phyloP scores from a whole-genome alignment of 495 filamentous ascomycete species.

The Hyphodiscus hymeniophilus region DNA sequence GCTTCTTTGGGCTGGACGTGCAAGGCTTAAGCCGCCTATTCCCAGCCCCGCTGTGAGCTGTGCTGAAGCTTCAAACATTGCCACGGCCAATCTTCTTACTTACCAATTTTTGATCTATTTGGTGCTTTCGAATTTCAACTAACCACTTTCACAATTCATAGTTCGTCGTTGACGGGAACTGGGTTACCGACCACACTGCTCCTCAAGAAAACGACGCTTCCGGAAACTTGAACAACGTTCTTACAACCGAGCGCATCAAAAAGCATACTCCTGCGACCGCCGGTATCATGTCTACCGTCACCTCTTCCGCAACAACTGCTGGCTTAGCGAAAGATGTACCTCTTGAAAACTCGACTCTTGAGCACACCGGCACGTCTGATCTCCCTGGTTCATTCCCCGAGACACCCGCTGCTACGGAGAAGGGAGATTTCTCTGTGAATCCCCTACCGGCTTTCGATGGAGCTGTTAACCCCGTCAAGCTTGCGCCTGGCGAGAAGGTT shows the following conservation, averaged over 20 bases:
- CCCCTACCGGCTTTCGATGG: conserved; percentile 72
- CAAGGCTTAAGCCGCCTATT: conserved; percentile 9
- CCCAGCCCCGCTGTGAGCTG: conserved; percentile 16
- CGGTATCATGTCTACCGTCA: conserved; percentile 58
- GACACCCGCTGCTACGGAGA: conserved; percentile 49
- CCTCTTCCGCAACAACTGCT: conserved; percentile 68
- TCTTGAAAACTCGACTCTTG: conserved; percentile 36
- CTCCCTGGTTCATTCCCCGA: conserved; percentile 76
- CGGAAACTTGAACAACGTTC: conserved; percentile 83
- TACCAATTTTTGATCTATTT: background rate
- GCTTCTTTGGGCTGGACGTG: conserved; percentile 10
- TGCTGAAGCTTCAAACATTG: background rate
- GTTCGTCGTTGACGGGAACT: conserved; percentile 89
- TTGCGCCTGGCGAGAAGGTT: conserved; percentile 70
- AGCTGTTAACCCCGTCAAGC: conserved; percentile 68
- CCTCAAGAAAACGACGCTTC: conserved; percentile 70
- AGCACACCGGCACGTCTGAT: conserved; percentile 21
- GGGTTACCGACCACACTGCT: conserved; percentile 70
- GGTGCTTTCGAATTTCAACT: background rate
- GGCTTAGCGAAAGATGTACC: conserved; percentile 60
- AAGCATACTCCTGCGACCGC: conserved; percentile 32
- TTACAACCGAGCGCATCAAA: conserved; percentile 63
- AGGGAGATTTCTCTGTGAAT: conserved; percentile 54
- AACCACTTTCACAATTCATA: conserved; percentile 27
- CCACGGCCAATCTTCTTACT: background rate